Conservation (phyloP, 2,329 filamentous ascomycete genomes). For the Penicillium sp. region DNA sequence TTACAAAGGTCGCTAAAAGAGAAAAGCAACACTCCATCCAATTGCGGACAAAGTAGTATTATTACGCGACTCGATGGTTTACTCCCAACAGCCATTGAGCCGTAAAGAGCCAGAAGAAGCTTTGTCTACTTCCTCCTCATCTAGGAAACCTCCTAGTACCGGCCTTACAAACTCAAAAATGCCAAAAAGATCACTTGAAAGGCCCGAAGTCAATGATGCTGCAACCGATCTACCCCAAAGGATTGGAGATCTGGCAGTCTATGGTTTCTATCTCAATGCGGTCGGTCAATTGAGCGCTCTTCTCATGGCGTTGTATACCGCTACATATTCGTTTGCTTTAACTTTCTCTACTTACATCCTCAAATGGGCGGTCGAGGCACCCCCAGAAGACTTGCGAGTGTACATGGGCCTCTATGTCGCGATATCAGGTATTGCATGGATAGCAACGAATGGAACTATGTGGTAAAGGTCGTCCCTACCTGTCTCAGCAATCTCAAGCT, state of each 20-base stretch:
- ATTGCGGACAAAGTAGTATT: not conserved
- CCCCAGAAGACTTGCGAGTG: not conserved
- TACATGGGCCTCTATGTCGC: not conserved
- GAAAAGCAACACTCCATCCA: not conserved
- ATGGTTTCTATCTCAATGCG: not conserved
- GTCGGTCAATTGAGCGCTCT: not conserved
- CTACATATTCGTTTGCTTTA: not conserved
- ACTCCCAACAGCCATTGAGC: not conserved
- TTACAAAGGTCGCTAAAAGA: not conserved
- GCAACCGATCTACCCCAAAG: not conserved
- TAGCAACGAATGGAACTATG: not conserved
- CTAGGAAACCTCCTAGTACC: not conserved
- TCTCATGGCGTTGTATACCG: not conserved
- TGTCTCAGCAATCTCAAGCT: not conserved
- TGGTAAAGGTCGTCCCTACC: not conserved
- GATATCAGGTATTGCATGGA: not conserved
- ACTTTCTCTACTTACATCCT: not conserved
- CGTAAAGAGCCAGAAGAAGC: not conserved
- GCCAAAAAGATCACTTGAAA: not conserved
- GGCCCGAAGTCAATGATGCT: not conserved
- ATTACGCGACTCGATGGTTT: not conserved
- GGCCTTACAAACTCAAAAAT: not conserved
- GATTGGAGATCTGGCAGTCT: not conserved
- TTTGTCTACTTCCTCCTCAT: not conserved
- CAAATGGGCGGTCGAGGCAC: not conserved